Evolutionary conservation across 768 basidiomycete species (phyloP).

Genomic region (Lactarius indigo): DNA sequence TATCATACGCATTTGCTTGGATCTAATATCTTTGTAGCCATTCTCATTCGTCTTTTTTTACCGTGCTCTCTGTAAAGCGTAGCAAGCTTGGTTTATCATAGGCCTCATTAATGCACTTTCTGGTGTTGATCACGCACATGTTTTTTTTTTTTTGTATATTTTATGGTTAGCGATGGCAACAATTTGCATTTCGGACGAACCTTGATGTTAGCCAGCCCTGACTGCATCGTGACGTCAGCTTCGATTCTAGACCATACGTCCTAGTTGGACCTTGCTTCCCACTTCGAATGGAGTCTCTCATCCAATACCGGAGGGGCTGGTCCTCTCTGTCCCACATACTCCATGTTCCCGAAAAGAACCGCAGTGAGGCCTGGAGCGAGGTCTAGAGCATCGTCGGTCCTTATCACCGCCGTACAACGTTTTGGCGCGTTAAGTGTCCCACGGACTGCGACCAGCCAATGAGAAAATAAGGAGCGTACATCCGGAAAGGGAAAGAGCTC

Average conservation of each 20-base stretch:
- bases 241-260: no score
- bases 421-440: neutral
- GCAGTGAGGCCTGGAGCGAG: neutral
- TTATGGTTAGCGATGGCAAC: neutral
- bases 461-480: neutral
- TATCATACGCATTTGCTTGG: conserved; percentile 28
- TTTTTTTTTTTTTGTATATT: neutral
- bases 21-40: conserved; percentile 27
- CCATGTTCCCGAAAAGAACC: neutral
- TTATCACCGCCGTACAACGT: neutral
- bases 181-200: neutral
- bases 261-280: neutral
- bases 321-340: neutral
- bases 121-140: conserved; percentile 4
- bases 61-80: conserved; percentile 25
- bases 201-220: neutral
- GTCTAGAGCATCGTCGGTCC: neutral
- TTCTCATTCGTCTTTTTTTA: conserved; percentile 20
- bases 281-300: neutral
- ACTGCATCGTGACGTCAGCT: neutral
- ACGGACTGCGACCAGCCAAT: neutral
- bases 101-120: conserved; percentile 18
- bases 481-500: neutral
- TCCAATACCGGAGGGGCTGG: neutral
- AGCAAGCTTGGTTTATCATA: conserved; percentile 19